Base-by-base conservation (phyloP, 1,139 yeast genomes). In the Taphrina deformans region DNA sequence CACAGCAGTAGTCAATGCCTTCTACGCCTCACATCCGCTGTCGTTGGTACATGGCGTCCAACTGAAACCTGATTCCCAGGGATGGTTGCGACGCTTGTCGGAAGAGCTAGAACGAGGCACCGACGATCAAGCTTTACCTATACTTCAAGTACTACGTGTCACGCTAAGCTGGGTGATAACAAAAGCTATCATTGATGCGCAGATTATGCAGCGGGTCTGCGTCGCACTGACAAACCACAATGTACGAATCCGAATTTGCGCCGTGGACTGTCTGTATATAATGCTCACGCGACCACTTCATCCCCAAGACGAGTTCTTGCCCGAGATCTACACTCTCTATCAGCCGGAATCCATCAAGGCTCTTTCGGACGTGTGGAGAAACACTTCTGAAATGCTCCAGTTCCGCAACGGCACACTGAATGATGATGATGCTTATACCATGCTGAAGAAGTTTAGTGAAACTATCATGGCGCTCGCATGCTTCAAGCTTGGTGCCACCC, bases 381-480 rank as follows among this genome's bases (percentile, higher is more conserved):
- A 85, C 10, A 78, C 89, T 59, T 78, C 79, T 64, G 78, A 88
- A 38, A 88, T 90, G 72, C 84, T 93, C 0, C 87, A 23, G 3
- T 55, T 55, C 33, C 31, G 23, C 12, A 18, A 29, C 71, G 63
- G 63, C 16, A 59, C 63, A 3, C 46, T 59, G 23, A 51, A 59
- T n/a, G 40, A 59, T 33, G 97, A 91, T 72, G 82, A 83, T 41
- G 77, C 80, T 59, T 93, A 95, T 73, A 85, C 96, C 0, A 81
- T 93, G 67, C 78, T 89, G 69, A 93, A 93, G 74, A 92, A 93
- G 75, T 82, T 93, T 24, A 97, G 92, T 4, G 99, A 95, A 74
- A 88, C 93, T 89, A 84, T 92, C 59, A 96, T 93, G 45, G 90
- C 96, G 0, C 79, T 93, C 48, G 90, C 96, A 71, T 96, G 88